Conservation (phyloP, 2,329 filamentous ascomycete species). For the Grosmannia huntii region DNA sequence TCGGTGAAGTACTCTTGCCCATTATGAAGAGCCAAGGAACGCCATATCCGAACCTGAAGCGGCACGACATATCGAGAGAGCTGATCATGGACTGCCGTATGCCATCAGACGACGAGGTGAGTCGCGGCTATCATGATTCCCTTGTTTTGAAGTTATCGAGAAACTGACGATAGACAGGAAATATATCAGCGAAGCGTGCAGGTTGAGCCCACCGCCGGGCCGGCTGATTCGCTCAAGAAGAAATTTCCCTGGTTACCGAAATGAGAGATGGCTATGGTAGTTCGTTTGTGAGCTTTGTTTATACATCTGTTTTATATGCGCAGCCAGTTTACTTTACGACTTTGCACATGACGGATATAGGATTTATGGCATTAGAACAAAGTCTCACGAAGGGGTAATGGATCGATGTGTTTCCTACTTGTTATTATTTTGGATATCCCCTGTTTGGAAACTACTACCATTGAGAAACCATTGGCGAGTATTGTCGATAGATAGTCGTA, state of each 20-base stretch:
- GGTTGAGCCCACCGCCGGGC: conserved; percentile 38
- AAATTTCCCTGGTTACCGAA: conserved; percentile 56
- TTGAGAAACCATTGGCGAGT: neutral
- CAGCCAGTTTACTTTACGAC: neutral
- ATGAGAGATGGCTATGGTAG: conserved; percentile 10
- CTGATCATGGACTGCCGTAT: conserved; percentile 74
- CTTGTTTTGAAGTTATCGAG: neutral
- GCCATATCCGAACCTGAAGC: conserved; percentile 60
- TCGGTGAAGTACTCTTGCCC: conserved; percentile 80
- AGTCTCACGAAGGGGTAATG: neutral
- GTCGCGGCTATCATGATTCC: conserved; percentile 15
- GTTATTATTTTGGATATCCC: neutral
- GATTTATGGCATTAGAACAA: neutral
- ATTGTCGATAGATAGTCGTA: neutral
- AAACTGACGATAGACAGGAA: conserved; percentile 31
- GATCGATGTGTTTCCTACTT: neutral
- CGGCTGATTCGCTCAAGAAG: conserved; percentile 42
- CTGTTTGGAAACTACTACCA: neutral
- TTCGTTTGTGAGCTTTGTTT: neutral
- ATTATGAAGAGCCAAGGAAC: conserved; percentile 85
- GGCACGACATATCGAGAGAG: conserved; percentile 57
- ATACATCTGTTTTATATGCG: neutral
- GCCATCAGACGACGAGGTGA: conserved; percentile 76
- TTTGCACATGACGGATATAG: conserved; percentile 1
- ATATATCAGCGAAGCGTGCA: conserved; percentile 50